Conservation (phyloP, 2,329 filamentous ascomycete species). For the Coniella vitis region DNA sequence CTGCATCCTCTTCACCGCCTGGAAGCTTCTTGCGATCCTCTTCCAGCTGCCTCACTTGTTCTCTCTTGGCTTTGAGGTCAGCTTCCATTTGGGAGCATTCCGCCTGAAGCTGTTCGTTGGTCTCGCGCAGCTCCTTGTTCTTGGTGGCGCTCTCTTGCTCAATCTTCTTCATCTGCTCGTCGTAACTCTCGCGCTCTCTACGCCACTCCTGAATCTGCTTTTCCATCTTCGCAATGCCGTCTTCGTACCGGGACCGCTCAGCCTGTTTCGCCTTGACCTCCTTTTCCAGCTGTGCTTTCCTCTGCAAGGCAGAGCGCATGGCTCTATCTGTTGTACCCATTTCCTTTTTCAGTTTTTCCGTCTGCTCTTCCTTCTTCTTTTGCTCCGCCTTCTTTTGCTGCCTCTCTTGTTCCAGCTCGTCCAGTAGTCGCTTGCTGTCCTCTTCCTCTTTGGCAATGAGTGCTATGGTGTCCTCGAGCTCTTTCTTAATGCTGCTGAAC, state of each 20-base stretch:
- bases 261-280: constrained; percentile 60
- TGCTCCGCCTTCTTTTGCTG: constrained; percentile 70
- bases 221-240: constrained; percentile 64
- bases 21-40: constrained; percentile 59
- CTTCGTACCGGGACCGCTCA: constrained; percentile 62
- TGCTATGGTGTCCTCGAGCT: constrained; percentile 71
- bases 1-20: constrained; percentile 54
- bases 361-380: constrained; percentile 87
- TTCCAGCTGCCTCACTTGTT: constrained; percentile 67
- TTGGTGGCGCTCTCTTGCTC: constrained; percentile 45
- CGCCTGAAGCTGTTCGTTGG: constrained; percentile 57
- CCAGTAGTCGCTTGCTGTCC: constrained; percentile 59
- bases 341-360: constrained; percentile 74
- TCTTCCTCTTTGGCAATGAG: constrained; percentile 66
- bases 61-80: constrained; percentile 64
- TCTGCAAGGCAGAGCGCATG: constrained; percentile 74
- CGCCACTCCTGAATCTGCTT: constrained; percentile 55
- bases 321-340: constrained; percentile 73
- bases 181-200: constrained; percentile 46
- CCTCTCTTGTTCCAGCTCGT: constrained; percentile 67
- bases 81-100: constrained; percentile 61
- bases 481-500: constrained; percentile 71
- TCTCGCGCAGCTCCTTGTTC: constrained; percentile 43
- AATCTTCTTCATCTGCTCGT: constrained; percentile 44
- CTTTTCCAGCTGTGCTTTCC: constrained; percentile 71